Evolutionary conservation across 2,329 filamentous ascomycete species (phyloP), one percentile per base, ranked within the genome.

Genomic region (Saccharata proteae): DNA sequence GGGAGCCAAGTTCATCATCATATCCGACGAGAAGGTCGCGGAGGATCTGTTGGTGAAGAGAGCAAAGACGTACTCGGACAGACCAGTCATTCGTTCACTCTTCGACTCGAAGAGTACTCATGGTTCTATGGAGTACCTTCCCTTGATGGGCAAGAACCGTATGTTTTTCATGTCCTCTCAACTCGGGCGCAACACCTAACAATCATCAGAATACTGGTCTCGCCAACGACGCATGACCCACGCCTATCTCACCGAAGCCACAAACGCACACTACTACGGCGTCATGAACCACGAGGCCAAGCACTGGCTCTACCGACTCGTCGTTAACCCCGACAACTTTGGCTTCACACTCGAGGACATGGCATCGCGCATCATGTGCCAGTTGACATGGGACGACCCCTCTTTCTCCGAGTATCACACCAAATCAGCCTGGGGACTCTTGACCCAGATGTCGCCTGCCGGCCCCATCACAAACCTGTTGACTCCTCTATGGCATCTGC

Each of bases 371-470:
- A 57, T 71, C 33, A 69, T 70, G 64, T 65, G 61, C 29, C 55
- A 60, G 31, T 43, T 71, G 26, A 65, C 64, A 10, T 71, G 67
- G 67, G 67, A 69, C 36, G 63, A 71, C 32, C 55, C 61, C 5
- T 51, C 48, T 24, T 43, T 66, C 22, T 69, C 64, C 45, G 51
- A 59, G 30, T 58, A 63, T 38, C 61, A 62, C 37, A 67, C 59
- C 7, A 59, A 59, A 28, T 65, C 61, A 37, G 67, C 67, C 2
- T 70, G 65, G 67, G 67, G 66, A n/a, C 52, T 71, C 1, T 50
- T 71, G 11, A 69, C 59, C 4, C 67, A 71, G 32, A 71, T 72
- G 66, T 71, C 67, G 1, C 67, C 67, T 0, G 67, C 67, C 16
- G 67, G 67, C 0, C 67, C 67, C 1, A 65, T 72, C 39, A 71